Conservation (phyloP, 495 filamentous ascomycete genomes). For the Trichoderma gamsii region DNA sequence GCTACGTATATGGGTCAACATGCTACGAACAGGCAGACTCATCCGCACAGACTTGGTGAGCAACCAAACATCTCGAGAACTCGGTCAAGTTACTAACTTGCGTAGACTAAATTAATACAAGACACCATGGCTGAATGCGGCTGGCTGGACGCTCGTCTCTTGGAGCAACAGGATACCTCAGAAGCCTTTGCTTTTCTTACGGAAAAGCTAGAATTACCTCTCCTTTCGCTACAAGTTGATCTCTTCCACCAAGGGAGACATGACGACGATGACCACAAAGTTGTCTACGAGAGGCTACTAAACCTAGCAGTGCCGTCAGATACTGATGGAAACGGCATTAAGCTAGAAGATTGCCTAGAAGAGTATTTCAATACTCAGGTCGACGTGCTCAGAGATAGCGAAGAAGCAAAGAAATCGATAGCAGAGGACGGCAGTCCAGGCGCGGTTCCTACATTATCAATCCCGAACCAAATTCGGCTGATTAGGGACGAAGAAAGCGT, state of each 20-base stretch:
- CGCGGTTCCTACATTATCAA: background rate
- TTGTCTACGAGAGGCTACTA: slow-evolving; percentile 85
- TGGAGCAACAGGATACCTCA: slow-evolving; percentile 85
- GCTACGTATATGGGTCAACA: slow-evolving; percentile 86
- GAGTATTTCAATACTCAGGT: slow-evolving; percentile 92
- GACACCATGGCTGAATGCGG: slow-evolving; percentile 79
- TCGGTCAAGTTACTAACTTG: slow-evolving; percentile 27
- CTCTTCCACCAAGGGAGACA: slow-evolving; percentile 88
- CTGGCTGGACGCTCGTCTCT: slow-evolving; percentile 72
- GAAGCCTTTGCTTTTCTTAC: slow-evolving; percentile 96
- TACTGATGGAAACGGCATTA: slow-evolving; percentile 57
- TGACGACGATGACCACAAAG: slow-evolving; percentile 81
- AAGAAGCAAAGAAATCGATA: slow-evolving; percentile 48
- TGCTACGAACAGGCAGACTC: slow-evolving; percentile 75
- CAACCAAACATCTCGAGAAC: background rate
- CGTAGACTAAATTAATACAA: slow-evolving; percentile 75
- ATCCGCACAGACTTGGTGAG: slow-evolving; percentile 81
- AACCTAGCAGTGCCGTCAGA: slow-evolving; percentile 75
- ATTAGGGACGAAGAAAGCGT: slow-evolving; percentile 30
- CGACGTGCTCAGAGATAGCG: slow-evolving; percentile 71
- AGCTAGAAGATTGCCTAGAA: slow-evolving; percentile 85
- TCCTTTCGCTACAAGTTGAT: slow-evolving; percentile 89
- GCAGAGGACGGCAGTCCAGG: background rate
- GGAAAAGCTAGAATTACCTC: slow-evolving; percentile 75
- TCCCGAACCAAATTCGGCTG: slow-evolving; percentile 30